Percentiles rank a stretch among this genome's conserved stretches.
Conservation (phyloP, 345 rosid genomes). For the Bretschneidera sinensis region DNA sequence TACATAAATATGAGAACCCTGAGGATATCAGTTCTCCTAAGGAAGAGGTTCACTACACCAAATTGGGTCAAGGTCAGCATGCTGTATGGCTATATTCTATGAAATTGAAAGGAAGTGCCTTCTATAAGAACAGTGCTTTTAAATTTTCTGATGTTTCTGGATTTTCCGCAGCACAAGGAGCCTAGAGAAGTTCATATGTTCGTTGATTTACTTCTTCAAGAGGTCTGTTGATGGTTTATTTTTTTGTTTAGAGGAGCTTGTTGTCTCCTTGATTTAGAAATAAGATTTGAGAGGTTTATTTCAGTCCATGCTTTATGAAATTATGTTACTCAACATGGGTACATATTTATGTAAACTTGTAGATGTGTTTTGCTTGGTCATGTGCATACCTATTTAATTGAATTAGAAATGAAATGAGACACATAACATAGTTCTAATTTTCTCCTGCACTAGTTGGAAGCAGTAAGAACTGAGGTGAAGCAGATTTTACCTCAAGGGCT, state of each 20-base stretch:
- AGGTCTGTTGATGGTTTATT: conserved; percentile 45
- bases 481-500: conserved; percentile 83
- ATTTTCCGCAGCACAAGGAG: conserved; percentile 87
- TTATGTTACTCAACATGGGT: background rate
- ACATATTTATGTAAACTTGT: background rate
- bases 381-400: background rate
- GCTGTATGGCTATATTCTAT: conserved; percentile 9
- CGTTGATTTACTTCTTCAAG: conserved; percentile 86
- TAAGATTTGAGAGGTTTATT: too few species aligned
- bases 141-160: conserved; percentile 19
- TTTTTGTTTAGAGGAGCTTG: background rate
- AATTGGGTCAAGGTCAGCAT: conserved; percentile 90
- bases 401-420: background rate
- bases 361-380: background rate
- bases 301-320: background rate
- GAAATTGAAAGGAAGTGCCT: conserved; percentile 7
- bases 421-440: conserved; percentile 1
- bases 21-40: conserved; percentile 74
- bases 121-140: conserved; percentile 8
- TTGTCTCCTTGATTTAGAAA: background rate
- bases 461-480: conserved; percentile 64
- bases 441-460: conserved; percentile 50
- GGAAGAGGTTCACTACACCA: conserved; percentile 92
- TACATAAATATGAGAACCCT: conserved; percentile 75
- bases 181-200: conserved; percentile 99